Conservation (phyloP, 2,329 filamentous ascomycete species). For the Talaromyces sp. region DNA sequence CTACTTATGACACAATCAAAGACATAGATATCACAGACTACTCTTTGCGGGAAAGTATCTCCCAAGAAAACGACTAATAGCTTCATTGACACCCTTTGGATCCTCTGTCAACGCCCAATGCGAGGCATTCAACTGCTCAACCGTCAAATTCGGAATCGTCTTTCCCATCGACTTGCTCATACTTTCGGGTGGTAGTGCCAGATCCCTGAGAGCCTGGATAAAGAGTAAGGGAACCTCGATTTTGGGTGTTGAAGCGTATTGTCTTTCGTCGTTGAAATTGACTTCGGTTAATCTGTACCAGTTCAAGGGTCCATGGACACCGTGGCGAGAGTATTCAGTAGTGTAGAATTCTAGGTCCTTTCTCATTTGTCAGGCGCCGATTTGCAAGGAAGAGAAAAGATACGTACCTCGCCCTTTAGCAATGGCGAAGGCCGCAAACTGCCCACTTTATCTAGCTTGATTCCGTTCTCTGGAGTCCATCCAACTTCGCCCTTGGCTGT, state of each 20-base stretch:
- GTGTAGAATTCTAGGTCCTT: constrained; percentile 74
- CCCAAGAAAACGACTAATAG: constrained; percentile 66
- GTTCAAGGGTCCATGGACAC: constrained; percentile 75
- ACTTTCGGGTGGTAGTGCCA: constrained; percentile 62
- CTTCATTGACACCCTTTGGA: constrained; percentile 65
- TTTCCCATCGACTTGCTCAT: constrained; percentile 71
- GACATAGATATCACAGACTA: neutral
- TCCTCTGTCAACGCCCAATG: constrained; percentile 85
- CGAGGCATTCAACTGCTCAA: constrained; percentile 62
- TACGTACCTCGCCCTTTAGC: constrained; percentile 57
- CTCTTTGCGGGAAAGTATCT: constrained; percentile 47
- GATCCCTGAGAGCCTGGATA: constrained; percentile 68
- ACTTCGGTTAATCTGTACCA: constrained; percentile 77
- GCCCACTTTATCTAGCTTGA: constrained; percentile 62
- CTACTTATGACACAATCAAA: neutral
- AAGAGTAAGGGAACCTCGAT: constrained; percentile 65
- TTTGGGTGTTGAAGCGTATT: constrained; percentile 43
- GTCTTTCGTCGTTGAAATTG: constrained; percentile 72
- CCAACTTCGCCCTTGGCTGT: constrained; percentile 54
- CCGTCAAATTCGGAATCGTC: constrained; percentile 62
- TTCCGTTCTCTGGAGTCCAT: constrained; percentile 61
- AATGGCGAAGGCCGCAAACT: constrained; percentile 57
- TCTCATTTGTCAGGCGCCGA: neutral
- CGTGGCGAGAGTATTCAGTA: constrained; percentile 65
- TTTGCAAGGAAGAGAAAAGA: neutral